Conservation (phyloP, 2,329 filamentous ascomycete species). For the Aspergillus thermomutatus region DNA sequence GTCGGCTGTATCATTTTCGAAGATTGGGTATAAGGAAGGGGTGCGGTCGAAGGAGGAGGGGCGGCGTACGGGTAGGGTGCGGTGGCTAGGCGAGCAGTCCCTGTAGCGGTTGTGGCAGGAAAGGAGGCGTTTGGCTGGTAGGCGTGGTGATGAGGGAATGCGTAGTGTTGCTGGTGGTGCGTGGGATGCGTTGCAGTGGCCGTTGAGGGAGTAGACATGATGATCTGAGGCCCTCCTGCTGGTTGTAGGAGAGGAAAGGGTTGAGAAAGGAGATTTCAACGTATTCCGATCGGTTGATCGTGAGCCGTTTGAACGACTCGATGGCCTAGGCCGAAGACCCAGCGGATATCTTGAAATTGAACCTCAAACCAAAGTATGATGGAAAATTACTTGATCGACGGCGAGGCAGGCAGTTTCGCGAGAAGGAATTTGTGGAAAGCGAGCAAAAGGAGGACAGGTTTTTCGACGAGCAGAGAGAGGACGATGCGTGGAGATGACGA, state of each 20-base stretch:
- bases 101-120: conserved; percentile 44
- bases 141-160: conserved; percentile 55
- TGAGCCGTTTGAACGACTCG: conserved; percentile 14
- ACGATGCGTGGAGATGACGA: conserved; percentile 23
- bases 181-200: conserved; percentile 69
- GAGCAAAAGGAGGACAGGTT: conserved; percentile 2
- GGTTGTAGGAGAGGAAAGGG: conserved; percentile 24
- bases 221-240: conserved; percentile 25
- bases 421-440: conserved; percentile 6
- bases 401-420: conserved; percentile 2
- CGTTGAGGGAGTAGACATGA: conserved; percentile 79
- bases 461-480: not conserved
- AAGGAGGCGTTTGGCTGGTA: conserved; percentile 55
- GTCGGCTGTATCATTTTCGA: conserved; percentile 37
- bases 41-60: conserved; percentile 31
- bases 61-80: conserved; percentile 43
- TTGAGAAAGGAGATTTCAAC: conserved; percentile 8
- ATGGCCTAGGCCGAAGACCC: conserved; percentile 15
- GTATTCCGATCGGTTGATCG: conserved; percentile 14
- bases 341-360: not conserved
- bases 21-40: conserved; percentile 32
- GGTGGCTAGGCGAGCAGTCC: conserved; percentile 40
- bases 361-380: not conserved
- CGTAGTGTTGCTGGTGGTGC: conserved; percentile 58
- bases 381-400: conserved; percentile 1